phyloP scores from a whole-genome alignment of 2,329 filamentous ascomycete genomes.

The Xylariales sp. region DNA sequence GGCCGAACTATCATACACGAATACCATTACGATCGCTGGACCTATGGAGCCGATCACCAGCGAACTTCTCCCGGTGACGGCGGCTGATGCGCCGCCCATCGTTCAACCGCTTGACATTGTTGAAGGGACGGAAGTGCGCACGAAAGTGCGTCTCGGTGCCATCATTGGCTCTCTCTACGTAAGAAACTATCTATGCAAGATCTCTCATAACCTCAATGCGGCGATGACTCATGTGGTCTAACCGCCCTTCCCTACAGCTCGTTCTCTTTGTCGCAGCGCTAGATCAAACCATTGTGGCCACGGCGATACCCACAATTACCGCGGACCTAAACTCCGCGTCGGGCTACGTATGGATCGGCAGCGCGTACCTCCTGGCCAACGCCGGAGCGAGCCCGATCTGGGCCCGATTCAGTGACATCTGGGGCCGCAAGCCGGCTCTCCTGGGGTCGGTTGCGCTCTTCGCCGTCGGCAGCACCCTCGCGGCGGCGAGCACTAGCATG shows the following conservation, averaged over 20 bases:
- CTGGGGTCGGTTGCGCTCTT: constrained; percentile 28
- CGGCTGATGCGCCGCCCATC: too few species aligned
- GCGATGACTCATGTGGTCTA: not conserved
- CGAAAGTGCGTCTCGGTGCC: constrained; percentile 16
- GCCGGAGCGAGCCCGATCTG: constrained; percentile 55
- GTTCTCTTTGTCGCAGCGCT: constrained; percentile 13
- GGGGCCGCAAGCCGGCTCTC: constrained; percentile 34
- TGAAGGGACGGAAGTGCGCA: constrained; percentile 14
- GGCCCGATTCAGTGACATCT: constrained; percentile 43
- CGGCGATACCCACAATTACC: constrained; percentile 44
- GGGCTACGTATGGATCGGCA: constrained; percentile 64
- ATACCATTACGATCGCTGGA: too few species aligned
- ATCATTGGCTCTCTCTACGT: constrained; percentile 20
- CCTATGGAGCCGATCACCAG: too few species aligned
- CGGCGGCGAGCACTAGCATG: constrained; percentile 27
- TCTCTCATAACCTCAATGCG: not conserved
- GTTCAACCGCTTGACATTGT: constrained; percentile 12
- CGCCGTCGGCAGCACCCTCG: constrained; percentile 30
- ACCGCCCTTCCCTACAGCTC: not conserved
- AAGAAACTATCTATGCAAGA: too few species aligned
- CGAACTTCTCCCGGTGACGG: too few species aligned
- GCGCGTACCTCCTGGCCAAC: constrained; percentile 58
- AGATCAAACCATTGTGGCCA: constrained; percentile 40
- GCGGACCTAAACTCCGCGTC: constrained; percentile 42
- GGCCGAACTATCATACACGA: too few species aligned